Evolutionary conservation across 495 filamentous ascomycete species (phyloP), one percentile per base, ranked within the genome.

Genomic region (Chaetomium cochliodes): DNA sequence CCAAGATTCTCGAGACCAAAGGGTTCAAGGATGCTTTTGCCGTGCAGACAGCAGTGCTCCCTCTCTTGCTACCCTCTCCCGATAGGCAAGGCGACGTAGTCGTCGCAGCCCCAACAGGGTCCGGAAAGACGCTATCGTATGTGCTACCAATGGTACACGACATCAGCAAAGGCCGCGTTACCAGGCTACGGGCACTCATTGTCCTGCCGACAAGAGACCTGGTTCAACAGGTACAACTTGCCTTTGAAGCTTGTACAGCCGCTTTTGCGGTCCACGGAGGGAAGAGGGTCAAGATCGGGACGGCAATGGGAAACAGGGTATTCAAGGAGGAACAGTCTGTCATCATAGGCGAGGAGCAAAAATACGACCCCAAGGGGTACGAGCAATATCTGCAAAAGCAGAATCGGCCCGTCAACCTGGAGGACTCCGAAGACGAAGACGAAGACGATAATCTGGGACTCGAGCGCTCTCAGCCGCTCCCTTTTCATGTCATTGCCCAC

Each of bases 101-200:
- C 58, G 85, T 98, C 18, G 92, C 92, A 23, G 93, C 93, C 0
- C 86, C 91, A 4, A 98, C 93, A 1, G 93, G 93, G 5, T 97
- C 93, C 0, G 93, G 93, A 53, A 98, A 98, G 72, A 98, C 93
- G 0, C 77, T 98, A 3, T 88, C 93, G 6, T 98, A 98, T 66
- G 82, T 92, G 1, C 79, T 97, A n/a, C 93, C 93, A 0, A 84
- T 97, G 67, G 78, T 96, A 18, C 85, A 91, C 46, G 83, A 85
- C n/a, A 75, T 98, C 47, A 84, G 86, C 57, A 75, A 81, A 3
- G 79, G 80, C 41, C 77, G 80, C 23, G 74, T 84, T 5, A 88
- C 86, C 0, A 84, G 81, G 57, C 77, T 97, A 0, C 81, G 90
- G 52, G 93, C 85, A 3, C 72, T 97, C 7, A 85, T 98, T 65